phyloP scores from a whole-genome alignment of 2,329 filamentous ascomycete species.

The Epichloe aotearoae region DNA sequence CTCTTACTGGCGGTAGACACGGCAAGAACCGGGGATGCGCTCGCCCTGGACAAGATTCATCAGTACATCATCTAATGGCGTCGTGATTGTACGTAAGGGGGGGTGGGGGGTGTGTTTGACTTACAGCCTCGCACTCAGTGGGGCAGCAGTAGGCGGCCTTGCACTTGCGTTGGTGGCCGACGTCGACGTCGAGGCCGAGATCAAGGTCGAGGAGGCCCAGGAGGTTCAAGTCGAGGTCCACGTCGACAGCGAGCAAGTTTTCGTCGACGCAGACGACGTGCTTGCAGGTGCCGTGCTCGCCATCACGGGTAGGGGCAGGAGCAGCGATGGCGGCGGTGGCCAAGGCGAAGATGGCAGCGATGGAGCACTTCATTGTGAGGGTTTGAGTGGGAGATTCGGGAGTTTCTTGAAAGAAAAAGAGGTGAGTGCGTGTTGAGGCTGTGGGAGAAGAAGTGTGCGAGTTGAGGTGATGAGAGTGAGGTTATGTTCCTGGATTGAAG shows the following conservation, averaged over 20 bases:
- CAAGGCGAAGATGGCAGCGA: slow-evolving; percentile 2
- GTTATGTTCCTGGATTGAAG: too few species aligned
- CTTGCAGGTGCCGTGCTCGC: not conserved
- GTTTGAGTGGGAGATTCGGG: not conserved
- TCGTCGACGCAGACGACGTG: not conserved
- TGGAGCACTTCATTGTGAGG: slow-evolving; percentile 4
- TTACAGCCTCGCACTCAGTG: not conserved
- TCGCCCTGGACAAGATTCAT: not conserved
- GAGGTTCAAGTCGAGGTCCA: not conserved
- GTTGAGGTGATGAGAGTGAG: slow-evolving; percentile 1
- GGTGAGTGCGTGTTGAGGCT: not conserved
- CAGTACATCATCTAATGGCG: not conserved
- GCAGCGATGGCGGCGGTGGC: slow-evolving; percentile 1
- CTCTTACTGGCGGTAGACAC: not conserved
- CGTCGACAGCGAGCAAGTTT: not conserved
- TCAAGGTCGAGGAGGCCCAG: not conserved
- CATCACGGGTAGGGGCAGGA: not conserved
- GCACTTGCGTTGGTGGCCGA: not conserved
- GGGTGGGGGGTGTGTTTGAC: not conserved
- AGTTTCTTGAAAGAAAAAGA: not conserved
- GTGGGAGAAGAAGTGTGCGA: not conserved
- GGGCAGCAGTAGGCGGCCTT: slow-evolving; percentile 3
- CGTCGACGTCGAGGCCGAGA: not conserved
- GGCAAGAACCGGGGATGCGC: not conserved
- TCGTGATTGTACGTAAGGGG: not conserved